Evolutionary conservation across 2,329 filamentous ascomycete genomes (phyloP), one percentile per base, ranked within the genome.

Genomic region (Colletotrichum camelliae): DNA sequence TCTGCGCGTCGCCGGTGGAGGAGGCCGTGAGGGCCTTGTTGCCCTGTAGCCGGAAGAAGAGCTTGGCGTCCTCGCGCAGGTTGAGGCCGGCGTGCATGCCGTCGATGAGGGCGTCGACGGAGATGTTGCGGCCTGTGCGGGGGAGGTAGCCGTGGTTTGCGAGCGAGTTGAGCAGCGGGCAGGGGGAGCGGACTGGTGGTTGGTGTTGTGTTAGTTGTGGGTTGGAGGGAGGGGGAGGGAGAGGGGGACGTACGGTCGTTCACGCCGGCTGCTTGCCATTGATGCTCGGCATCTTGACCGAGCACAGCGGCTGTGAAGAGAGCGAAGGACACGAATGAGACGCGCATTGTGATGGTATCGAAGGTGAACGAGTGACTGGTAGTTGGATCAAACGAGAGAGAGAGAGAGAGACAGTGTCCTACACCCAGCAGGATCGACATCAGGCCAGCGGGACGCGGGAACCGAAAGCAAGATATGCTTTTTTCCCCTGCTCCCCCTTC

Each of bases 71-170:
- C 5, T 70, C 55, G 60, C 74, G 70, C 4, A 79, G 61, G 39
- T 77, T 76, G 39, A 77, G 65, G 27, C 71, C 76, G 10, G 55
- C 68, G 13, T 61, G 62, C 66, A 78, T 74, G 55, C 75, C 72
- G 7, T 74, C 72, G 29, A 77, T 73, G 5, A 77, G 60, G 2
- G 75, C 80, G 2, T 76, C 68, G 43, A 80, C 70, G 13, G 78
- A 78, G 31, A 81, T 74, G 48, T 80, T 67, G 12, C 77, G 70
- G 8, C 80, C 80, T 29, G 77, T 76, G 55, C 79, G 78, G 1
- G 80, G 79, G 43, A 81, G 79, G 60, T 78, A 81, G 74, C 77
- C 78, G 75, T 81, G 80, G 78, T 81, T 81, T 8, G 80, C 80
- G 58, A 81, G 78, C 4, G 78, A 67, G 74, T 81, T 81, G 7